Percentiles rank a stretch among this genome's conserved stretches.
Conservation (phyloP, 2,329 filamentous ascomycete species). For the Botrytis medusae region DNA sequence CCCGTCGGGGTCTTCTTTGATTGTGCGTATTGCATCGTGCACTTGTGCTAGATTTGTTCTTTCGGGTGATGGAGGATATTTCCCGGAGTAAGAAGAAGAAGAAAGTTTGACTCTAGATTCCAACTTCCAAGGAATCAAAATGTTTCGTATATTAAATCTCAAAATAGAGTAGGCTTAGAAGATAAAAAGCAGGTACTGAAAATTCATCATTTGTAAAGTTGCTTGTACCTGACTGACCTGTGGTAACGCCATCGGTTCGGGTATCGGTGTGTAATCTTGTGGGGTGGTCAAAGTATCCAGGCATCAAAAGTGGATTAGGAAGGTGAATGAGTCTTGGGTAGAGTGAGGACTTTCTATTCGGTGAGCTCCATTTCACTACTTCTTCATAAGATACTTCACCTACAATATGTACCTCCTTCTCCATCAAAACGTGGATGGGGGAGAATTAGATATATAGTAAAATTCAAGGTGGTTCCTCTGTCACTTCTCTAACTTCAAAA, state of each 20-base stretch:
- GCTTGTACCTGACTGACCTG: conserved; percentile 1
- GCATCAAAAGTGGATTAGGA: conserved; percentile 11
- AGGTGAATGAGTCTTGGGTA: not conserved
- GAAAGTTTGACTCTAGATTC: not conserved
- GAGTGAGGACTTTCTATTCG: conserved; percentile 9
- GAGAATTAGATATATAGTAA: not conserved
- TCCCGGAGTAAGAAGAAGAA: not conserved
- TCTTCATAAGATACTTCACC: not conserved
- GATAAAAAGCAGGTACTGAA: not conserved
- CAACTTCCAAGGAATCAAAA: not conserved
- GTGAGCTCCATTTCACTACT: not conserved
- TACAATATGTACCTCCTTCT: conserved; percentile 1
- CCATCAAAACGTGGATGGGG: not conserved
- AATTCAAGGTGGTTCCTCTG: not conserved
- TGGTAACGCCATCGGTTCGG: conserved; percentile 3
- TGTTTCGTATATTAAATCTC: not conserved
- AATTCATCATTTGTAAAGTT: not conserved
- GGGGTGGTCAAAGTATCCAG: not conserved
- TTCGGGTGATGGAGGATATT: not conserved
- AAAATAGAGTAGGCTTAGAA: conserved; percentile 13
- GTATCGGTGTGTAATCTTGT: conserved; percentile 13
- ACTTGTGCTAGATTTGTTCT: not conserved
- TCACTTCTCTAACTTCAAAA: not conserved
- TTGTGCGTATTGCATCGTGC: not conserved
- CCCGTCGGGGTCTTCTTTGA: not conserved